Percentiles rank a stretch among this genome's conserved stretches.
phyloP scores from a whole-genome alignment of 768 basidiomycete species.

The Lactifluus echinatus region DNA sequence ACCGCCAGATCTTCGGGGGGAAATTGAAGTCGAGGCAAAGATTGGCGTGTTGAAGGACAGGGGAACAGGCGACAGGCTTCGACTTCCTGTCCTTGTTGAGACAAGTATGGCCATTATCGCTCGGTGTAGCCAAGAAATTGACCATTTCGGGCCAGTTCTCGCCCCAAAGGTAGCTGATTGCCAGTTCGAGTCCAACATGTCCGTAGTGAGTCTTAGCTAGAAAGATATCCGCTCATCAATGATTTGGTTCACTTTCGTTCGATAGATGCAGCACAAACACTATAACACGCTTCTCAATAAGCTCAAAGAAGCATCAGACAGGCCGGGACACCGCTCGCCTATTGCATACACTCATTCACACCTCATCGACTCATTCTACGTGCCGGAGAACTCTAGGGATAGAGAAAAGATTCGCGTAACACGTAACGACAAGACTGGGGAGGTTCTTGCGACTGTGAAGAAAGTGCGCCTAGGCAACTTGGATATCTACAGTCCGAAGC shows the following conservation, averaged over 20 bases:
- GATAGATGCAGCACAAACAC: slow-evolving; percentile 76
- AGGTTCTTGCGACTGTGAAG: slow-evolving; percentile 59
- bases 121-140: slow-evolving; percentile 2
- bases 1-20: slow-evolving; percentile 39
- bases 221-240: not conserved
- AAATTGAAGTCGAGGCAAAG: slow-evolving; percentile 87
- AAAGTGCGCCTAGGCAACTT: slow-evolving; percentile 83
- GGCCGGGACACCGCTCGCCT: slow-evolving; percentile 44
- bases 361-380: slow-evolving; percentile 74
- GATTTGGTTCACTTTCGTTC: not conserved
- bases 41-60: slow-evolving; percentile 67
- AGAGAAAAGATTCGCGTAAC: slow-evolving; percentile 73
- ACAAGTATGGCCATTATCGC: slow-evolving; percentile 44
- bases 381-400: slow-evolving; percentile 31
- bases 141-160: slow-evolving; percentile 45
- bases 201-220: slow-evolving; percentile 48
- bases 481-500: slow-evolving; percentile 79
- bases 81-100: slow-evolving; percentile 70
- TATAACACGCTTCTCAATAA: slow-evolving; percentile 84
- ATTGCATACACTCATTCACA: slow-evolving; percentile 70
- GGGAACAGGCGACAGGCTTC: slow-evolving; percentile 45
- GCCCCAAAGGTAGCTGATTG: slow-evolving; percentile 49
- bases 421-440: slow-evolving; percentile 61
- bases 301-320: slow-evolving; percentile 50
- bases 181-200: slow-evolving; percentile 92